These are phyloP conservation scores for Symbiodinium natans DNA, from an alignment of 73 alveolate genomes.

Conservation along the genomic window DNA sequence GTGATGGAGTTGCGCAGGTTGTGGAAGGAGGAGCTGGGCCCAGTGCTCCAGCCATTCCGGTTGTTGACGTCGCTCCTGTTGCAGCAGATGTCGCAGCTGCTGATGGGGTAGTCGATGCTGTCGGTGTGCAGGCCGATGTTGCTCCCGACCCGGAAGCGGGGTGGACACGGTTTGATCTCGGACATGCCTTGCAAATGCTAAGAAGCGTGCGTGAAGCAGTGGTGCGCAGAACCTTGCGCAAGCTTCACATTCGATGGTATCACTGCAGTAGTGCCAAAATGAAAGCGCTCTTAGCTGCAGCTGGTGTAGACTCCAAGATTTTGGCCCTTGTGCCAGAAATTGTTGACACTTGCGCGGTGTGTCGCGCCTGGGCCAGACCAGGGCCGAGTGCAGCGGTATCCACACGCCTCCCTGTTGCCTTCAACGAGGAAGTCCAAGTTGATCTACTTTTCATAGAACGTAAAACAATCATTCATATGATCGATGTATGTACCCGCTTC, in stretches of 20 bases:
- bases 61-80: not conserved
- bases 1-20: not conserved
- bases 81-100: not conserved
- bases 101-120: not conserved
- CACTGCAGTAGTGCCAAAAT: not conserved
- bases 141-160: not conserved
- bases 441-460: slow-evolving; percentile 27
- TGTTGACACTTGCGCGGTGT: slow-evolving; percentile 35
- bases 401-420: not conserved
- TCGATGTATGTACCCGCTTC: slow-evolving; percentile 10
- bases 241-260: slow-evolving; percentile 54
- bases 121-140: not conserved
- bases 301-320: not conserved
- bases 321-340: not conserved
- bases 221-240: not conserved
- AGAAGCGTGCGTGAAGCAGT: slow-evolving; percentile 7
- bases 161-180: slow-evolving; percentile 32
- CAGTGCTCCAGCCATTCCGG: not conserved
- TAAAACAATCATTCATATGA: not conserved
- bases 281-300: not conserved
- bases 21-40: not conserved
- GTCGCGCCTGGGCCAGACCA: slow-evolving; percentile 45
- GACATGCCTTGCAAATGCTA: not conserved
- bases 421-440: not conserved
- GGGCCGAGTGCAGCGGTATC: not conserved